These are phyloP conservation scores for Penicillium paxilli DNA, from an alignment of 495 filamentous ascomycete genomes.

Conservation along the genomic window DNA sequence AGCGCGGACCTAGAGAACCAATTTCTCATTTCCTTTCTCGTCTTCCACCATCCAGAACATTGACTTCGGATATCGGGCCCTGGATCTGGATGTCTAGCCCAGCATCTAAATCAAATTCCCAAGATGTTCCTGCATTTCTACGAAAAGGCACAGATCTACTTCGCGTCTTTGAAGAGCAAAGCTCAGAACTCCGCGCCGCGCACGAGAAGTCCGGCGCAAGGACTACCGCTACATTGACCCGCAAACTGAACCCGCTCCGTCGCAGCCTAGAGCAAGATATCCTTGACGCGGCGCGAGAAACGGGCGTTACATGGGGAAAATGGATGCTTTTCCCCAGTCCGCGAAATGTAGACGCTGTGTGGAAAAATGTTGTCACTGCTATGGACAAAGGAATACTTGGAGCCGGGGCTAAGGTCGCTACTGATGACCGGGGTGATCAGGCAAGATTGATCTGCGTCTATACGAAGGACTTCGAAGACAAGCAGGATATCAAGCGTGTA, in stretches of 20 bases:
- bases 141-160: constrained; percentile 44
- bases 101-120: constrained; percentile 14
- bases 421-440: constrained; percentile 41
- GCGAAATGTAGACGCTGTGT: constrained; percentile 59
- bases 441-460: constrained; percentile 71
- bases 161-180: constrained; percentile 37
- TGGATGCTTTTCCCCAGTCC: constrained; percentile 79
- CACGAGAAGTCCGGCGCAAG: constrained; percentile 36
- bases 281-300: constrained; percentile 53
- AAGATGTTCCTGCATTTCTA: constrained; percentile 43
- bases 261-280: constrained; percentile 53
- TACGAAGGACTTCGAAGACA: constrained; percentile 70
- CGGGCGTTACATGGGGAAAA: constrained; percentile 63
- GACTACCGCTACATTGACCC: constrained; percentile 39
- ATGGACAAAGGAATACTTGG: constrained; percentile 67
- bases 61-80: constrained; percentile 31
- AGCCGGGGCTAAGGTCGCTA: constrained; percentile 67
- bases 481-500: constrained; percentile 66
- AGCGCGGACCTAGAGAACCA: constrained; percentile 53
- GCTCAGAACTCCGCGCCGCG: constrained; percentile 35
- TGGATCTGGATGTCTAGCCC: constrained; percentile 74
- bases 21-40: constrained; percentile 62
- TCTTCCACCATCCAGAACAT: constrained; percentile 62
- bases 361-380: constrained; percentile 62
- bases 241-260: constrained; percentile 53